phyloP scores from a whole-genome alignment of 1,284 basidiomycete genomes.

The Cystobasidium pallidum region DNA sequence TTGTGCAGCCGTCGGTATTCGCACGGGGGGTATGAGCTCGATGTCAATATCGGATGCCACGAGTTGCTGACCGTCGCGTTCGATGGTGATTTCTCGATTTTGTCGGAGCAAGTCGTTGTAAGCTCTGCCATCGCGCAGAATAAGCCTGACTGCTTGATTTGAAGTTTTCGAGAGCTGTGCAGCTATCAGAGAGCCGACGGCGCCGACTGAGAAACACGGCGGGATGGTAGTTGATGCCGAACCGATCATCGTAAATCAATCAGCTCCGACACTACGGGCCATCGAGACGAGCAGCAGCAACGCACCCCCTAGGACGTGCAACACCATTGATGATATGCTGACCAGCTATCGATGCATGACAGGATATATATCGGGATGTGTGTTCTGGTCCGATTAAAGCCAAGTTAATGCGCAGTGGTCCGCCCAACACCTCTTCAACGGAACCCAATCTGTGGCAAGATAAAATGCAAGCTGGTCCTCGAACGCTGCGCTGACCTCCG shows the following conservation, averaged over 20 bases:
- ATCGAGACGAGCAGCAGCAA: not conserved
- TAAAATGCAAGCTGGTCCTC: not conserved
- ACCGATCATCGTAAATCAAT: constrained; percentile 26
- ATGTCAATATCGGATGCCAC: constrained; percentile 46
- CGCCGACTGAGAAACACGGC: constrained; percentile 66
- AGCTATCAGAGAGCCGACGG: constrained; percentile 78
- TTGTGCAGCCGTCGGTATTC: constrained; percentile 56
- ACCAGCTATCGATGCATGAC: not conserved
- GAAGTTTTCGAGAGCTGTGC: constrained; percentile 71
- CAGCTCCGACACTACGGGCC: not conserved
- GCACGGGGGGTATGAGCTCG: constrained; percentile 37
- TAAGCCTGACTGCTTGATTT: constrained; percentile 60
- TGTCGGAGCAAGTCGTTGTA: constrained; percentile 59
- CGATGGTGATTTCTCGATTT: constrained; percentile 50
- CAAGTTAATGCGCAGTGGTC: too few relatives aligned
- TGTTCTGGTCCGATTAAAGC: too few relatives aligned
- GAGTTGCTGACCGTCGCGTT: constrained; percentile 56
- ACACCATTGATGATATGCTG: constrained; percentile 9
- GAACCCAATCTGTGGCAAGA: not conserved
- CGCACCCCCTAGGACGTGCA: constrained; percentile 32
- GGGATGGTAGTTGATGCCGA: constrained; percentile 67
- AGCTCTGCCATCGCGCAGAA: constrained; percentile 71
- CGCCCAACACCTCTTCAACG: too few relatives aligned
- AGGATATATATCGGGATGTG: too few relatives aligned
- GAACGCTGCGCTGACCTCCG: not conserved